Evolutionary conservation across 768 basidiomycete species (phyloP).

Genomic region (Pulveroboletus frians): DNA sequence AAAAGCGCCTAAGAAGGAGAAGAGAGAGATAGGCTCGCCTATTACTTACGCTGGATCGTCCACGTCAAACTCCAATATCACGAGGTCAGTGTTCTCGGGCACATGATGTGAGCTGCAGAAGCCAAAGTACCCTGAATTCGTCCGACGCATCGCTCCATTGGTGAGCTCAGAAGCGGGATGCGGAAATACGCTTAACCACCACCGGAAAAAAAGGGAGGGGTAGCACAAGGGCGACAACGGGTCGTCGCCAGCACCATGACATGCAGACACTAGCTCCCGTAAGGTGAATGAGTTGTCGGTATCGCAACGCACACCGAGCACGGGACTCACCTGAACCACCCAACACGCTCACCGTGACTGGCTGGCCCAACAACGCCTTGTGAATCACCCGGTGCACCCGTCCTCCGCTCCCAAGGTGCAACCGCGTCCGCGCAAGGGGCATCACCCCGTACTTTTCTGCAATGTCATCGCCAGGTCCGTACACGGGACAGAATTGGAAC

Average conservation of each 20-base stretch:
- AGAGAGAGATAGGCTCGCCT: not conserved
- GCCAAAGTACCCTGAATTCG: slow-evolving; percentile 91
- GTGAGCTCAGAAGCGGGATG: slow-evolving; percentile 97
- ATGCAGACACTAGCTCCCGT: slow-evolving; percentile 70
- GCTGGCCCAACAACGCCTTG: slow-evolving; percentile 77
- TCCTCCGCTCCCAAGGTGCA: slow-evolving; percentile 77
- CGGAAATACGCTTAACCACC: slow-evolving; percentile 98
- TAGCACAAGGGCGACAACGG: slow-evolving; percentile 82
- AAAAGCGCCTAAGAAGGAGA: not conserved
- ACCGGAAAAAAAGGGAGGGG: slow-evolving; percentile 91
- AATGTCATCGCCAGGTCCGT: slow-evolving; percentile 77
- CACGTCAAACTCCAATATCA: slow-evolving; percentile 91
- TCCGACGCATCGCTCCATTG: slow-evolving; percentile 91
- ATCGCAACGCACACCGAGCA: not conserved
- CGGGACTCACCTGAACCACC: slow-evolving; percentile 74
- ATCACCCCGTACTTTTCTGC: slow-evolving; percentile 74
- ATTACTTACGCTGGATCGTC: slow-evolving; percentile 78
- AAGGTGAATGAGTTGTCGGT: not conserved
- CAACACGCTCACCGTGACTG: slow-evolving; percentile 84
- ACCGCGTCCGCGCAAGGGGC: slow-evolving; percentile 64
- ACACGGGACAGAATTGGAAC: slow-evolving; percentile 88
- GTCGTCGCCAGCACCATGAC: slow-evolving; percentile 90
- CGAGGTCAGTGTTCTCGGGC: slow-evolving; percentile 89
- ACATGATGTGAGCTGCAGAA: slow-evolving; percentile 92
- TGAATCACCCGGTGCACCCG: slow-evolving; percentile 78